phyloP scores from a whole-genome alignment of 2,329 filamentous ascomycete genomes.

The Hypoxylon sp. region DNA sequence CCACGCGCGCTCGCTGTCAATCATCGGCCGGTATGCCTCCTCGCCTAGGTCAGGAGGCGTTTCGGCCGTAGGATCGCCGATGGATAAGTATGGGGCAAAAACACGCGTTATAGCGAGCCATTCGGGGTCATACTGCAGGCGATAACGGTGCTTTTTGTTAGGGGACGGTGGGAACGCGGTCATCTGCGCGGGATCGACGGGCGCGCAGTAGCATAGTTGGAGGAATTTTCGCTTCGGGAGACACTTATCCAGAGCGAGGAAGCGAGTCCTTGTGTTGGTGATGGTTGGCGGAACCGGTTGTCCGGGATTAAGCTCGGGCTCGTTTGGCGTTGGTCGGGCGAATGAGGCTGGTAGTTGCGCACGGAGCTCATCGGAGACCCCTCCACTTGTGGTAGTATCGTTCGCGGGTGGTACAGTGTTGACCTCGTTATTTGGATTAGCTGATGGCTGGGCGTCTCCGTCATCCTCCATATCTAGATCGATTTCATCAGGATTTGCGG shows the following conservation, averaged over 20 bases:
- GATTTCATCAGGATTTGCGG: slow-evolving; percentile 44
- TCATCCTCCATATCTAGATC: slow-evolving; percentile 42
- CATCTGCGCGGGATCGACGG: slow-evolving; percentile 58
- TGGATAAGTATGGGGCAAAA: slow-evolving; percentile 75
- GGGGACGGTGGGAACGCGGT: slow-evolving; percentile 41
- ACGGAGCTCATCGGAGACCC: slow-evolving; percentile 75
- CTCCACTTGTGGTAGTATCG: slow-evolving; percentile 33
- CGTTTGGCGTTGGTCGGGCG: slow-evolving; percentile 59
- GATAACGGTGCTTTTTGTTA: slow-evolving; percentile 63
- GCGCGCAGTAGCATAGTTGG: slow-evolving; percentile 78
- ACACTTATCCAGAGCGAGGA: slow-evolving; percentile 94
- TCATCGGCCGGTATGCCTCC: slow-evolving; percentile 75
- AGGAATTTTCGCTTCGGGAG: slow-evolving; percentile 84
- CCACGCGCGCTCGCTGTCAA: slow-evolving; percentile 82
- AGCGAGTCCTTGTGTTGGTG: slow-evolving; percentile 83
- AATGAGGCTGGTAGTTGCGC: slow-evolving; percentile 85
- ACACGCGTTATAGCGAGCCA: slow-evolving; percentile 94
- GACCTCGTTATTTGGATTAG: background rate
- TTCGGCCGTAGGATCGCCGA: slow-evolving; percentile 72
- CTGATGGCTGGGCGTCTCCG: slow-evolving; percentile 7
- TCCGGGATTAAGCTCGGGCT: slow-evolving; percentile 62
- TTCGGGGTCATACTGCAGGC: slow-evolving; percentile 87
- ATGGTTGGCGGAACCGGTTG: slow-evolving; percentile 80
- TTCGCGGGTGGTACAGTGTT: slow-evolving; percentile 30
- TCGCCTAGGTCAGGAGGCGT: slow-evolving; percentile 76